A percentile compares a stretch with the other conserved stretches of the same genome.
phyloP scores from a whole-genome alignment of 352 stramenopile genomes.

The Pythium plurisporium region DNA sequence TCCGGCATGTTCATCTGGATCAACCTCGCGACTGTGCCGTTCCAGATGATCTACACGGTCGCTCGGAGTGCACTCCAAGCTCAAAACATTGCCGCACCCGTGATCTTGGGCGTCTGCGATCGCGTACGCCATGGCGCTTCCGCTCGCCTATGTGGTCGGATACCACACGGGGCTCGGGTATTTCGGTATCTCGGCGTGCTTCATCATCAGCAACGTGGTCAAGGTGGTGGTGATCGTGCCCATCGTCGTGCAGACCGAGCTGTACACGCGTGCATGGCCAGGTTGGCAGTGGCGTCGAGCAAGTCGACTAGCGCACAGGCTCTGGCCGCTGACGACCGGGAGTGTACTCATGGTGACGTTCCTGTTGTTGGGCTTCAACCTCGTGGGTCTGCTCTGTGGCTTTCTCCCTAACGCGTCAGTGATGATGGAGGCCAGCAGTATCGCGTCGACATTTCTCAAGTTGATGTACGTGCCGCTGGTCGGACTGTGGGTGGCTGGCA shows the following conservation, averaged over 20 bases:
- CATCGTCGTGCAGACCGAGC: slow-evolving; percentile 39
- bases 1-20: slow-evolving; percentile 37
- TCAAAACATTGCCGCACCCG: slow-evolving; percentile 62
- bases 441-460: slow-evolving; percentile 38
- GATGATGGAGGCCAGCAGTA: slow-evolving; percentile 57
- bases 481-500: slow-evolving; percentile 50
- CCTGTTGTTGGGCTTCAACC: slow-evolving; percentile 44
- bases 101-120: slow-evolving; percentile 43
- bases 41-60: slow-evolving; percentile 49
- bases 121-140: slow-evolving; percentile 39
- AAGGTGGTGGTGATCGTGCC: slow-evolving; percentile 44
- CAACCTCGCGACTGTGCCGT: slow-evolving; percentile 39
- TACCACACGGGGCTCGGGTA: slow-evolving; percentile 61
- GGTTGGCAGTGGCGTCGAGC: slow-evolving; percentile 42
- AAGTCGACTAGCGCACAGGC: slow-evolving; percentile 30
- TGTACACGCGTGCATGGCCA: slow-evolving; percentile 53
- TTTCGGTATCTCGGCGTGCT: slow-evolving; percentile 47
- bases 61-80: slow-evolving; percentile 58
- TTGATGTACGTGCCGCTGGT: slow-evolving; percentile 54
- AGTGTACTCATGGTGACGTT: slow-evolving; percentile 60
- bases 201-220: slow-evolving; percentile 40
- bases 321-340: slow-evolving; percentile 37
- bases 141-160: slow-evolving; percentile 46
- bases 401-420: slow-evolving; percentile 45
- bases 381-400: slow-evolving; percentile 38